Evolutionary conservation across 805 yeast species (phyloP), one percentile per base, ranked within the genome.

Genomic region (Ogataea salicorniae): DNA sequence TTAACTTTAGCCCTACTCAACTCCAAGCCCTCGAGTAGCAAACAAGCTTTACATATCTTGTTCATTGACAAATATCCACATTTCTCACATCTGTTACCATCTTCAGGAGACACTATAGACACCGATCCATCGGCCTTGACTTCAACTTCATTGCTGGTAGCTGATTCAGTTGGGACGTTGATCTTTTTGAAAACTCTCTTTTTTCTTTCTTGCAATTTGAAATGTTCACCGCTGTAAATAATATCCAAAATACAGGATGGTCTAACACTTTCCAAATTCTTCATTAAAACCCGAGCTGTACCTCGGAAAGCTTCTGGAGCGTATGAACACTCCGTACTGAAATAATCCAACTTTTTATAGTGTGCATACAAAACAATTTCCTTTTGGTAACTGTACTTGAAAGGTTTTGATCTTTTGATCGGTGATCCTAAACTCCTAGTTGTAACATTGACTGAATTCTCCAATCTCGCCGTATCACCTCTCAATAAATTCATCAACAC

Each of bases 261-360:
- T 57, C 97, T 76, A 1, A 91, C 82, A 3, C 92, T 80, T 62
- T 94, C 99, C 38, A 94, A 70, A 54, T 89, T 87, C 67, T 94
- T 94, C 74, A 94, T 81, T 26, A 94, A 72, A 49, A 90, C 89
- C 61, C 99, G 77, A 0, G 99, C 97, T 0, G 98, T 94, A 17
- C 99, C 99, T 55, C 99, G 74, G 61, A 94, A 94, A 0, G 99
- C 98, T 64, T 94, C 99, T 2, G 99, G 98, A 0, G 99, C 96
- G 69, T 94, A 94, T 0, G 97, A 84, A 64, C 99, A 94, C 61
- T 94, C 99, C 0, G 99, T 94, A 9, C 96, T 87, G 64, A 94
- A 94, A 63, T 94, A 94, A 68, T 94, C 99, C 44, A 94, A 73
- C 60, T 90, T 87, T 67, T 88, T 91, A 70, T 90, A 94, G 62